Evolutionary conservation across 495 filamentous ascomycete genomes (phyloP).

Genomic region (Haplographium delicatum): DNA sequence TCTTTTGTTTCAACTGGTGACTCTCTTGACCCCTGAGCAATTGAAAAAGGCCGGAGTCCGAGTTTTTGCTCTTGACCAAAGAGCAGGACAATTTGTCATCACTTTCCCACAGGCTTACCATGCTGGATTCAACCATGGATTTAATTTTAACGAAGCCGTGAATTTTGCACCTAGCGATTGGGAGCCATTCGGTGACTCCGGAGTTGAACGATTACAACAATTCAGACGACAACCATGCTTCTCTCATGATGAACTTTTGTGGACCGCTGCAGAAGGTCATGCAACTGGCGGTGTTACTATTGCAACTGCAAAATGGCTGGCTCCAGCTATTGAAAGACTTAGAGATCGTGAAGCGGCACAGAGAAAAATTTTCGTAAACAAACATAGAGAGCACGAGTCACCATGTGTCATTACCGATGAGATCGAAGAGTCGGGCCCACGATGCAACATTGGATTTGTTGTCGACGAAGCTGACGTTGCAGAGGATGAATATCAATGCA

Average conservation of each 20-base stretch:
- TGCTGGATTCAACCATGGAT: slow-evolving; percentile 90
- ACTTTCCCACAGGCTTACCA: slow-evolving; percentile 93
- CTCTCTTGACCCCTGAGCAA: slow-evolving; percentile 87
- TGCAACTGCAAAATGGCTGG: slow-evolving; percentile 89
- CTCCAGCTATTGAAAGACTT: slow-evolving; percentile 77
- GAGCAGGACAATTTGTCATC: slow-evolving; percentile 92
- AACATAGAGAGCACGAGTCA: slow-evolving; percentile 43
- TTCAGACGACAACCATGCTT: slow-evolving; percentile 94
- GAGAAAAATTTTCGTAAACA: slow-evolving; percentile 59
- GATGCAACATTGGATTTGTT: slow-evolving; percentile 28
- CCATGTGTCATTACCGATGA: slow-evolving; percentile 36
- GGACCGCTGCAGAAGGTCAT: slow-evolving; percentile 65
- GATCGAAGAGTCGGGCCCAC: slow-evolving; percentile 19
- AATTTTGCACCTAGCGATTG: slow-evolving; percentile 97
- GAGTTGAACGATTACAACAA: slow-evolving; percentile 77
- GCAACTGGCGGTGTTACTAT: slow-evolving; percentile 75
- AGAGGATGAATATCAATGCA: slow-evolving; percentile 87
- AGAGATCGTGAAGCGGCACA: slow-evolving; percentile 64
- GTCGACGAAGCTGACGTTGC: slow-evolving; percentile 59
- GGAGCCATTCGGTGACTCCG: slow-evolving; percentile 86
- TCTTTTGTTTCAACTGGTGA: slow-evolving; percentile 94
- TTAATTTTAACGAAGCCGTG: slow-evolving; percentile 99
- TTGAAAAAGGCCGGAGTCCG: slow-evolving; percentile 91
- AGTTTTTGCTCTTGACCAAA: slow-evolving; percentile 88
- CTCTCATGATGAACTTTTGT: slow-evolving; percentile 92